These are phyloP conservation scores for Suillus clintonianus DNA, from an alignment of 768 basidiomycete genomes.

Conservation along the genomic window DNA sequence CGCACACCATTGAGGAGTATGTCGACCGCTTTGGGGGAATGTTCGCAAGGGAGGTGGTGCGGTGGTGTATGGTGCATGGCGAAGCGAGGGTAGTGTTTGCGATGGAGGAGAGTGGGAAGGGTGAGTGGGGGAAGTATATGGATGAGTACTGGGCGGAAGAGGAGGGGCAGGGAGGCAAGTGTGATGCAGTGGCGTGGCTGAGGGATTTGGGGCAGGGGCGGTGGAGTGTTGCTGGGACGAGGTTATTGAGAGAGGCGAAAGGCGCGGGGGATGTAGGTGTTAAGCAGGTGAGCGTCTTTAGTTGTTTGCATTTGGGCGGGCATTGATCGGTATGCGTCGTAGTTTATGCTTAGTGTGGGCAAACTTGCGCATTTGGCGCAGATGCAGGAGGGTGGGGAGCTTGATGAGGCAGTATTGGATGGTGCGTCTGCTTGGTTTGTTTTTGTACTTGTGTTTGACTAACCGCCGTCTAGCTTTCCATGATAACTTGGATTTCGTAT, in stretches of 20 bases:
- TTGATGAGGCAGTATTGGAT: slow-evolving; percentile 57
- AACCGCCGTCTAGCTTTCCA: slow-evolving; percentile 65
- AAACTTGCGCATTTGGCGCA: slow-evolving; percentile 81
- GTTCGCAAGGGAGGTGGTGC: slow-evolving; percentile 88
- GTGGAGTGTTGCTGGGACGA: slow-evolving; percentile 63
- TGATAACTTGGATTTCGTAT: slow-evolving; percentile 83
- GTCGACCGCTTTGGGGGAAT: slow-evolving; percentile 77
- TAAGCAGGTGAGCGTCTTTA: slow-evolving; percentile 65
- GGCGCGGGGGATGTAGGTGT: slow-evolving; percentile 58
- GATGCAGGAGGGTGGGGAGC: slow-evolving; percentile 43
- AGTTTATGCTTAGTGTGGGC: slow-evolving; percentile 91
- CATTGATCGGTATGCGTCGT: slow-evolving; percentile 11
- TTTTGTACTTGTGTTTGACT: slow-evolving; percentile 5
- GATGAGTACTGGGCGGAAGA: slow-evolving; percentile 64
- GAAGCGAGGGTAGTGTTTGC: slow-evolving; percentile 83
- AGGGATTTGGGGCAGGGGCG: slow-evolving; percentile 76
- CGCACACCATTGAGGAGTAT: slow-evolving; percentile 64
- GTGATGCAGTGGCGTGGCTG: slow-evolving; percentile 79
- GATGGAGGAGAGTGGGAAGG: slow-evolving; percentile 49
- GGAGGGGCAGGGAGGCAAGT: slow-evolving; percentile 41
- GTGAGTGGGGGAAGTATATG: slow-evolving; percentile 56
- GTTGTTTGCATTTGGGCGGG: neutral
- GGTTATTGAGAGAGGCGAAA: slow-evolving; percentile 64
- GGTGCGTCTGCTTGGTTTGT: slow-evolving; percentile 38
- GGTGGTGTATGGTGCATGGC: slow-evolving; percentile 91